phyloP scores from a whole-genome alignment of 306 rosid species.

The Citrullus colocynthis region DNA sequence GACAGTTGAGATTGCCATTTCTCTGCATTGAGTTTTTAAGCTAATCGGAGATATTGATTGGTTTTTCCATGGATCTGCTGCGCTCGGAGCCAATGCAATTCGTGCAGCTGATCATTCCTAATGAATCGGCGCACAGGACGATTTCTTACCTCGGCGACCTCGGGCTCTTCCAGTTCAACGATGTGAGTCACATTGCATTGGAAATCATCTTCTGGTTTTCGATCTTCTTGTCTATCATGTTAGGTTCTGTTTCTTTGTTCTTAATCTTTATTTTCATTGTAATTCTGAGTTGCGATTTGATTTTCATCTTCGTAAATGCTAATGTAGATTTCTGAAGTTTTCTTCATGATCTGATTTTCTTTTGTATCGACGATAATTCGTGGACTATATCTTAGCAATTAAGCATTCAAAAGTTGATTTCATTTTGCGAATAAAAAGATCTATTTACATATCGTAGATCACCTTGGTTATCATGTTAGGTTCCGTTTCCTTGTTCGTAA shows the following conservation, averaged over 20 bases:
- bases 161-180: slow-evolving; percentile 76
- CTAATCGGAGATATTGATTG: not conserved
- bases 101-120: slow-evolving; percentile 69
- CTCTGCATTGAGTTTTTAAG: not conserved
- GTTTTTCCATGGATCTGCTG: slow-evolving; percentile 52
- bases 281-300: not conserved
- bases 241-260: not conserved
- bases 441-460: not conserved
- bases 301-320: not conserved
- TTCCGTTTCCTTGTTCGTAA: not conserved
- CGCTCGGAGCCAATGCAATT: slow-evolving; percentile 89
- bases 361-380: not conserved
- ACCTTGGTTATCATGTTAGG: not conserved
- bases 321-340: not conserved
- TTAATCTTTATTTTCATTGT: not conserved
- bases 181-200: slow-evolving; percentile 19
- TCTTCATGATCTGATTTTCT: not conserved
- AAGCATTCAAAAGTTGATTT: not conserved
- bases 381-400: not conserved
- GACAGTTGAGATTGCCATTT: not conserved
- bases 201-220: not conserved
- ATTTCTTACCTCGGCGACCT: slow-evolving; percentile 66
- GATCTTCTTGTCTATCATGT: not conserved
- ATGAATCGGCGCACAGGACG: slow-evolving; percentile 49
- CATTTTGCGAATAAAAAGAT: too few species aligned